Base-by-base conservation (phyloP, 2,329 filamentous ascomycete genomes). In the Fusarium coicis region DNA sequence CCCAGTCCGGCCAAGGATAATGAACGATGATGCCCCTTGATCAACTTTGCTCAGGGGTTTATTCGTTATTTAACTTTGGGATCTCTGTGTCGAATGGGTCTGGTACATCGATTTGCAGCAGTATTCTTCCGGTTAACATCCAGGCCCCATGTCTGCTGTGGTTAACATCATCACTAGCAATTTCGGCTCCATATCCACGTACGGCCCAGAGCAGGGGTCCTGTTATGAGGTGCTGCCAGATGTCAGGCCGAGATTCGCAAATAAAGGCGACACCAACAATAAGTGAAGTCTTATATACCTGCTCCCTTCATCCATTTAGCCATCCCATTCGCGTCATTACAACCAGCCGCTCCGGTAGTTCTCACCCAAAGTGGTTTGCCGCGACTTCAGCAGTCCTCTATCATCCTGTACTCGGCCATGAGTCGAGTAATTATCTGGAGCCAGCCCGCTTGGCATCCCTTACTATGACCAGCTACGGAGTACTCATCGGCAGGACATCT, bases 361-460 rank as follows among this genome's bases (percentile, higher is more conserved):
- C 49, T 68, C 64, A 55, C n/a, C 49, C 50, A 43, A 42, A 34
- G 47, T 53, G 53, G 50, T 50, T 61, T 77, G 66, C 66, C 66
- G 66, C 70, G 68, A 65, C 68, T 49, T 58, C 54, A 10, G 18
- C 34, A 8, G 34, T 40, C 5, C 58, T 32, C 34, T 59, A 32
- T 68, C 36, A 43, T 34, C 30, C 36, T 42, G 40, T 43, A 59
- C 55, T 32, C 40, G 57, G 55, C 66, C 70, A 74, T 74, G 68
- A 70, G 65, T 72, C 73, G 56, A 50, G 59, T 54, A 56, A 53
- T 49, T 53, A 39, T 55, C 53, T 66, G 54, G 61, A 49, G 56
- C 56, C 46, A 63, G 44, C 64, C 64, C 37, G 32, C 66, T 69
- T 73, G 70, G 64, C 72, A 74, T 42, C 62, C 72, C 74, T 63